Percentiles rank a stretch among this genome's conserved stretches.
These are phyloP conservation scores for Thermothelomyces thermophilus DNA, from an alignment of 2,329 filamentous ascomycete species.

Conservation along the genomic window DNA sequence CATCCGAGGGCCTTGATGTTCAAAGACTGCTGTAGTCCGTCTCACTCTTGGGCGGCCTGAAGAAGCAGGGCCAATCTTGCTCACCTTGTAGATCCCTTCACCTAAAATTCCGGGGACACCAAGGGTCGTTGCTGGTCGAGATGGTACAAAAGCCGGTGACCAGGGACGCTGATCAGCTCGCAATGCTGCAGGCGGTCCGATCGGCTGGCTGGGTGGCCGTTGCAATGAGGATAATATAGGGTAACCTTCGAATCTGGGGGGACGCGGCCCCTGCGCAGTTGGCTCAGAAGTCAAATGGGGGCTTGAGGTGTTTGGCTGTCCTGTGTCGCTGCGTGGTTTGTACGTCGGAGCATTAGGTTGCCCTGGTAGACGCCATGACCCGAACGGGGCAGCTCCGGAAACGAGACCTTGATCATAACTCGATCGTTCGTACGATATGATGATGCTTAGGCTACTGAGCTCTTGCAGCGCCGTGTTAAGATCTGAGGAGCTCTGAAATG, in stretches of 20 bases:
- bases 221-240: not conserved
- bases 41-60: slow-evolving; percentile 9
- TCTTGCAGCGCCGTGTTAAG: slow-evolving; percentile 14
- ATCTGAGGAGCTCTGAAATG: slow-evolving; percentile 13
- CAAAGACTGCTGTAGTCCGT: slow-evolving; percentile 3
- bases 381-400: not conserved
- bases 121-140: slow-evolving; percentile 16
- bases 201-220: slow-evolving; percentile 15
- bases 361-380: not conserved
- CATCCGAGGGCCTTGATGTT: not conserved
- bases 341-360: not conserved
- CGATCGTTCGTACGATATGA: slow-evolving; percentile 1
- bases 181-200: not conserved
- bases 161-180: slow-evolving; percentile 2
- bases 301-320: slow-evolving; percentile 4
- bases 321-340: not conserved
- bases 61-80: slow-evolving; percentile 15
- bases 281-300: not conserved
- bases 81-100: slow-evolving; percentile 24
- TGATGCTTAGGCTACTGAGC: slow-evolving; percentile 10
- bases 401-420: not conserved
- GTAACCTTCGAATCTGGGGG: not conserved
- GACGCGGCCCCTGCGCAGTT: not conserved
- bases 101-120: slow-evolving; percentile 19
- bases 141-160: slow-evolving; percentile 10